These are phyloP conservation scores for Warburgia ugandensis DNA, from an alignment of 164 flowering plant species.

Conservation along the genomic window DNA sequence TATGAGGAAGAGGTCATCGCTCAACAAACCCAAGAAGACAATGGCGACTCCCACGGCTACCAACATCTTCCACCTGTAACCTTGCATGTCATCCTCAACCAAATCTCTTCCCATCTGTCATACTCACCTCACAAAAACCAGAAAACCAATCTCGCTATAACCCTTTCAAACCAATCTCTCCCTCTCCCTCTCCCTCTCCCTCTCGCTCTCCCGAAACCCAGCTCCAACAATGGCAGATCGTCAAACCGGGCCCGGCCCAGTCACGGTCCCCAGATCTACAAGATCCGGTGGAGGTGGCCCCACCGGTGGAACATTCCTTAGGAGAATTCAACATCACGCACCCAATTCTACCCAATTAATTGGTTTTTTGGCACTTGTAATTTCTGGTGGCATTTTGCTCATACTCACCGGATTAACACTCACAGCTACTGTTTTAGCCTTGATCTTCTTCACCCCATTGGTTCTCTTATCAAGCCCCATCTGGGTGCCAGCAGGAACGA, in stretches of 20 bases:
- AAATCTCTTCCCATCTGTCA: background rate
- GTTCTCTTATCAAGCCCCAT: constrained; percentile 67
- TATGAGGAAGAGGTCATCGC: too few species aligned
- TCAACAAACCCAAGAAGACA: too few species aligned
- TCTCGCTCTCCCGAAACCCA: too few species aligned
- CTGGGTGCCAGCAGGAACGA: constrained; percentile 60
- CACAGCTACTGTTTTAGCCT: constrained; percentile 43
- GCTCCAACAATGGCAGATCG: constrained; percentile 32
- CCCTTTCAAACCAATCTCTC: background rate
- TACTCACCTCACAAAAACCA: background rate
- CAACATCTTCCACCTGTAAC: constrained; percentile 3
- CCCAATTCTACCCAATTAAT: constrained; percentile 55
- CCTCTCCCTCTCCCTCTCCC: background rate
- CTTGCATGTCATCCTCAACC: constrained; percentile 1
- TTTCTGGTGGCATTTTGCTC: constrained; percentile 54
- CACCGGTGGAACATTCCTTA: constrained; percentile 18
- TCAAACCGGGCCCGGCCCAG: constrained; percentile 10
- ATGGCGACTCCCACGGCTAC: background rate
- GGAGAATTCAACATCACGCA: constrained; percentile 33
- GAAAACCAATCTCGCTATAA: too few species aligned
- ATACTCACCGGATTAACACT: constrained; percentile 61
- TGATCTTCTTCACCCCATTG: constrained; percentile 59
- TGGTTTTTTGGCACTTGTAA: constrained; percentile 52
- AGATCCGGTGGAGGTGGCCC: background rate
- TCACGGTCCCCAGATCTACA: background rate